Percentiles rank a stretch among this genome's conserved stretches.
phyloP scores from a whole-genome alignment of 2,329 filamentous ascomycete species.

The Truncatella angustata region DNA sequence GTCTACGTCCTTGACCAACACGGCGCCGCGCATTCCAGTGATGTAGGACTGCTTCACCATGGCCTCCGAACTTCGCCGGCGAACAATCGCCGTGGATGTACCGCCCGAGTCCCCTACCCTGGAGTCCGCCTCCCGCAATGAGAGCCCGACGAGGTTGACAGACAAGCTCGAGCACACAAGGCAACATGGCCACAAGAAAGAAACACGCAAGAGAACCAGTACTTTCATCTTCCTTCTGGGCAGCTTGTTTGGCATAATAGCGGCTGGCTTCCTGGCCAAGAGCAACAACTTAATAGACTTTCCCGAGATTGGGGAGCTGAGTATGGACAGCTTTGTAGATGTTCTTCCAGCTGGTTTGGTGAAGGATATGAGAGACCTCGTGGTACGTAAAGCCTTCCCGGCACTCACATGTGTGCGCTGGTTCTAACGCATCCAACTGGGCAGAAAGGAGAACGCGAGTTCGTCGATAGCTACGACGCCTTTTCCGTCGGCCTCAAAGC shows the following conservation, averaged over 20 bases:
- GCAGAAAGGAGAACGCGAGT: constrained; percentile 79
- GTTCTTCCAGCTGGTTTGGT: constrained; percentile 83
- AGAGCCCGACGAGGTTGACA: constrained; percentile 30
- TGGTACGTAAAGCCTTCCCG: constrained; percentile 52
- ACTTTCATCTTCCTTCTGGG: constrained; percentile 85
- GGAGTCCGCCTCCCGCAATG: constrained; percentile 26
- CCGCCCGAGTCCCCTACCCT: constrained; percentile 28
- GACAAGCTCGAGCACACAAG: constrained; percentile 39
- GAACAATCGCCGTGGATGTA: constrained; percentile 23
- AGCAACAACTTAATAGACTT: constrained; percentile 87
- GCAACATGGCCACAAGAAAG: constrained; percentile 37
- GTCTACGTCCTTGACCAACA: too few relatives aligned
- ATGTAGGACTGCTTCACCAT: constrained; percentile 26
- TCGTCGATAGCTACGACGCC: constrained; percentile 83
- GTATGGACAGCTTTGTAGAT: constrained; percentile 83
- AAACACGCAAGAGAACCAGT: constrained; percentile 69
- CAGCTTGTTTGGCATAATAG: constrained; percentile 84
- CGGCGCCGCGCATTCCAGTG: constrained; percentile 10
- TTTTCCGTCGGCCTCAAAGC: constrained; percentile 88
- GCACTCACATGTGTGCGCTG: background rate
- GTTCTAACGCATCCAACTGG: constrained; percentile 11
- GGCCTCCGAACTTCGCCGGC: constrained; percentile 30
- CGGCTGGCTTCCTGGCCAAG: constrained; percentile 85
- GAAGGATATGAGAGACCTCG: constrained; percentile 79
- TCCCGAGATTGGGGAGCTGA: constrained; percentile 67